phyloP scores from a whole-genome alignment of 2,329 filamentous ascomycete genomes.

The Arthrobotrys sphaeroides region DNA sequence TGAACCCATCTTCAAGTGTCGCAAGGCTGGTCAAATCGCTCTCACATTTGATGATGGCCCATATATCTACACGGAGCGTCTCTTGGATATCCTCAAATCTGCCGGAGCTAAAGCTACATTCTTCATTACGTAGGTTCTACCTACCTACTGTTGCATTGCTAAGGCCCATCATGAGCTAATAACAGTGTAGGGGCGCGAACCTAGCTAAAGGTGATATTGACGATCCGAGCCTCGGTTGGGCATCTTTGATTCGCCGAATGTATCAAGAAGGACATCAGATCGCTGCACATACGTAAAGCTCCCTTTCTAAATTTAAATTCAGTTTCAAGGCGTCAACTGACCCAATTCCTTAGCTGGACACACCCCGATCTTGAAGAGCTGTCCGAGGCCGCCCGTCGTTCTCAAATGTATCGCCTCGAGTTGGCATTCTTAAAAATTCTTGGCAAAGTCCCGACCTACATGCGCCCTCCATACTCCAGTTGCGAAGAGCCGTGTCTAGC shows the following conservation, averaged over 20 bases:
- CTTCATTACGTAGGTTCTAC: constrained; percentile 63
- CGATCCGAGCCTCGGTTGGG: constrained; percentile 59
- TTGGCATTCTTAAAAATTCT: constrained; percentile 65
- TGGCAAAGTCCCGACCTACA: constrained; percentile 65
- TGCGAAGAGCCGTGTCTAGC: constrained; percentile 60
- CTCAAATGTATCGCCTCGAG: constrained; percentile 66
- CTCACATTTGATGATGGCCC: constrained; percentile 69
- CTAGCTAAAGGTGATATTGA: constrained; percentile 61
- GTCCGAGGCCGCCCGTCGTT: constrained; percentile 59
- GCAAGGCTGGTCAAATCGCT: constrained; percentile 61
- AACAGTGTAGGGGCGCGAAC: constrained; percentile 29
- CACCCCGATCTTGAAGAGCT: constrained; percentile 63
- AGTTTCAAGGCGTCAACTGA: neutral
- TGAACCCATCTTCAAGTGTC: constrained; percentile 58
- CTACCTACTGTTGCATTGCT: neutral
- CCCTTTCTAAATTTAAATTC: neutral
- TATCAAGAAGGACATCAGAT: constrained; percentile 67
- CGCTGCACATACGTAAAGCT: constrained; percentile 64
- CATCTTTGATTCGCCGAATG: constrained; percentile 63
- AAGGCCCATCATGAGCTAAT: neutral
- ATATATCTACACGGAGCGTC: constrained; percentile 64
- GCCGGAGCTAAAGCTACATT: constrained; percentile 67
- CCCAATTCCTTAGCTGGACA: constrained; percentile 61
- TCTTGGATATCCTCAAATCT: constrained; percentile 66
- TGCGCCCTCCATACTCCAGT: constrained; percentile 65